Evolutionary conservation across 192 early-diverging fungal genomes (phyloP).

Genomic region (Gryganskiella cystojenkinii): DNA sequence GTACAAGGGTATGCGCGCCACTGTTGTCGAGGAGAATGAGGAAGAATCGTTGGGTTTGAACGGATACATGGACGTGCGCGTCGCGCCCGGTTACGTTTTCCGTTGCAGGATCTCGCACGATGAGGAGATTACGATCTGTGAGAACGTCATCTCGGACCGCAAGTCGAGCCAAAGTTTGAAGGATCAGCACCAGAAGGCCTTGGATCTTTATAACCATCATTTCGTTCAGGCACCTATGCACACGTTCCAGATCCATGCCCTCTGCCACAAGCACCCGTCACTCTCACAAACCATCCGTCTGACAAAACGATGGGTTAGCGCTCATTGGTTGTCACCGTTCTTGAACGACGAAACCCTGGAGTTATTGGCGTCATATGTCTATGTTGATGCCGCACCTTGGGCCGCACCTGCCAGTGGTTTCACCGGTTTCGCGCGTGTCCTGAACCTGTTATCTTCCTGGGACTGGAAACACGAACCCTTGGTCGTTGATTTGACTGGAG

Average conservation of each 20-base stretch:
- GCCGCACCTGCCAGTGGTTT: conserved; percentile 70
- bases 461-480: conserved; percentile 82
- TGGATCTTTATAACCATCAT: conserved; percentile 58
- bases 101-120: conserved; percentile 81
- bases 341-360: conserved; percentile 85
- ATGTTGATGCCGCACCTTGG: conserved; percentile 71
- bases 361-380: conserved; percentile 76
- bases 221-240: conserved; percentile 65
- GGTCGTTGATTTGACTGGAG: conserved; percentile 81
- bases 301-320: conserved; percentile 89
- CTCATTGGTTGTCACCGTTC: conserved; percentile 80
- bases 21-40: conserved; percentile 61
- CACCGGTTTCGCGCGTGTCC: conserved; percentile 80
- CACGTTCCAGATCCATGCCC: conserved; percentile 73
- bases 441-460: conserved; percentile 79
- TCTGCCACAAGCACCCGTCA: conserved; percentile 80
- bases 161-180: conserved; percentile 57
- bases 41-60: conserved; percentile 59
- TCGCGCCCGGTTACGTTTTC: conserved; percentile 79
- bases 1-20: conserved; percentile 56
- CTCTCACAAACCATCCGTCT: conserved; percentile 86
- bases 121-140: conserved; percentile 72
- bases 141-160: conserved; percentile 61
- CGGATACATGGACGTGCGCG: conserved; percentile 77
- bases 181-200: conserved; percentile 59